A percentile compares a stretch with the other conserved stretches of the same genome.
Evolutionary conservation across 352 stramenopile genomes (phyloP).

Genomic region (Globisporangium paddicum): DNA sequence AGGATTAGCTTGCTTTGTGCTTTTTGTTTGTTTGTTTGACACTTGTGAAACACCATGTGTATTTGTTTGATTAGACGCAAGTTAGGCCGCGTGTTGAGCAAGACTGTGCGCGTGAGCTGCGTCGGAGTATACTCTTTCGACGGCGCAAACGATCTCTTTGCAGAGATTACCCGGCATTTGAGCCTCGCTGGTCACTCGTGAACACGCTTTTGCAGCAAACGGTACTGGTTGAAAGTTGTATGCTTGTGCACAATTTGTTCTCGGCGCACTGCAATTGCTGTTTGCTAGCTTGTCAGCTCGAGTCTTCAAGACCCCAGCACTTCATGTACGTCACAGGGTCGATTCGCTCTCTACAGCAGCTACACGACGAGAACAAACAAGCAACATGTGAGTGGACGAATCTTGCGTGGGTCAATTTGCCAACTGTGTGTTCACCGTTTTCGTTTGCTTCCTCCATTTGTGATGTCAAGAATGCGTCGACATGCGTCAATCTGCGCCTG

Average conservation of each 20-base stretch:
- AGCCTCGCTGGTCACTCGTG: not conserved
- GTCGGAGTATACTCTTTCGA: conserved; percentile 94
- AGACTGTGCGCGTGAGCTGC: conserved; percentile 92
- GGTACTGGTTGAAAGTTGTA: not conserved
- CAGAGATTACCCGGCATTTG: conserved; percentile 23
- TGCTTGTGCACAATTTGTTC: not conserved
- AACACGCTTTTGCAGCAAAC: not conserved
- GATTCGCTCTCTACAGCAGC: not conserved
- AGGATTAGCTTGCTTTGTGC: not conserved
- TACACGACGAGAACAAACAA: not conserved
- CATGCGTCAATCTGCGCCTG: conserved; percentile 35
- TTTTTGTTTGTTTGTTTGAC: not conserved
- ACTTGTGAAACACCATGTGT: not conserved
- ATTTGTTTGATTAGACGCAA: conserved; percentile 54
- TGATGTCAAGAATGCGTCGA: conserved; percentile 28
- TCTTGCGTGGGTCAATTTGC: not conserved
- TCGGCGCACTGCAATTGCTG: too few relatives aligned
- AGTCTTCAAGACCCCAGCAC: conserved; percentile 30
- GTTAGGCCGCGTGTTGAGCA: conserved; percentile 89
- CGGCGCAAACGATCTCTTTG: conserved; percentile 90
- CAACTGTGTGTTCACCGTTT: conserved; percentile 18
- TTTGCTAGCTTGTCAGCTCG: not conserved
- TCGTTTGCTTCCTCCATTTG: conserved; percentile 11
- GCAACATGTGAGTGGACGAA: too few relatives aligned
- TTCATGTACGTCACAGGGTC: conserved; percentile 31